Evolutionary conservation across 352 stramenopile genomes (phyloP), one percentile per base, ranked within the genome.

Genomic region (Pythium scleroteichum): DNA sequence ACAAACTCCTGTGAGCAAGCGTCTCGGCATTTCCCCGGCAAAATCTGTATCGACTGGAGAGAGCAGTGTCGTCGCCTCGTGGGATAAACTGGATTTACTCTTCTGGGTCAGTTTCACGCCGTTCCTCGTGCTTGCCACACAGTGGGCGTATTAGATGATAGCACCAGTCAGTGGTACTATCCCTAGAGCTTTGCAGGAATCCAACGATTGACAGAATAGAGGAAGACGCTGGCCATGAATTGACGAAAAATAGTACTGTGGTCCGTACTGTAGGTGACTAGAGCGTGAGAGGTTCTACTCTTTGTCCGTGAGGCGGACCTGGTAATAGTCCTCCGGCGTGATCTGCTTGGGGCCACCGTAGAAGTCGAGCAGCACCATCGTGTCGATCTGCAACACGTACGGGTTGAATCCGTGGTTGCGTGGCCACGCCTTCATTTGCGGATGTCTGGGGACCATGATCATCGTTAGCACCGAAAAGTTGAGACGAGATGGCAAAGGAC

Each of bases 101-200:
- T 96, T 96, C 66, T 93, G 87, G 78, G 53, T 84, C 13, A 93
- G 84, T 0, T 96, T 96, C 64, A 70, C 75, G 22, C 87, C 87
- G n/a, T 66, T 96, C 46, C 47, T 87, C 23, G 71, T 88, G 45
- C 73, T 96, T 14, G 74, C 83, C 16, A 86, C 84, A 17, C 87
- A 96, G 68, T 96, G 87, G 87, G 87, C 85, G 20, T 95, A 81
- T 68, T 94, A 64, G 48, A 46, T 26, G 39, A 20, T 33, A 57
- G 5, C 10, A 35, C 10, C 29, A 35, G 10, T 10, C 29, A 35
- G 5, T n/a, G n/a, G n/a, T n/a, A n/a, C n/a, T n/a, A n/a, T n/a
- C n/a, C n/a, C 10, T 10, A 10, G 29, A 35, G 29, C 29, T 35
- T 10, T 35, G 29, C 13, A 53, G 10, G 7, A 33, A 26, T 16